These are phyloP conservation scores for Fusarium succisae DNA, from an alignment of 2,329 filamentous ascomycete species.

Conservation along the genomic window DNA sequence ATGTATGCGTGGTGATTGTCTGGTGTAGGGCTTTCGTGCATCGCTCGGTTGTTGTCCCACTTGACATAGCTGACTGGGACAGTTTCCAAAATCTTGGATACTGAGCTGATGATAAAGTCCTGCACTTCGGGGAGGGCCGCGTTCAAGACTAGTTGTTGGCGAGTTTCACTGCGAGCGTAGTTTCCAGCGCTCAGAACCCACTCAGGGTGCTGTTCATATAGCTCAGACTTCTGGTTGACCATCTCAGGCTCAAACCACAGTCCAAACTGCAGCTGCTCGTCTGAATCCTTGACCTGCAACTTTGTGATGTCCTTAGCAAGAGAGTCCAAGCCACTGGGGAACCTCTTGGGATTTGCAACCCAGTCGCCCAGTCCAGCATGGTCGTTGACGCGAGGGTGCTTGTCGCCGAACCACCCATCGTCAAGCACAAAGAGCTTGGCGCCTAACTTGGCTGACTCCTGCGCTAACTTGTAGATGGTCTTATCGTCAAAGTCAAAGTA, in stretches of 20 bases:
- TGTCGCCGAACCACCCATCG: conserved; percentile 71
- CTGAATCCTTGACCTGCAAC: conserved; percentile 57
- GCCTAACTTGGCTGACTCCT: conserved; percentile 66
- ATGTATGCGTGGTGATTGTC: conserved; percentile 68
- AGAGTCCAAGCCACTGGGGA: conserved; percentile 64
- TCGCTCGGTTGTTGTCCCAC: conserved; percentile 74
- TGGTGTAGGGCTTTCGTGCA: conserved; percentile 67
- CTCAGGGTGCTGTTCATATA: conserved; percentile 70
- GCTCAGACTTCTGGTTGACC: conserved; percentile 69
- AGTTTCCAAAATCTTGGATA: conserved; percentile 63
- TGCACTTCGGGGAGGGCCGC: conserved; percentile 69
- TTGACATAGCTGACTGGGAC: conserved; percentile 69
- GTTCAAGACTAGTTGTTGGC: conserved; percentile 70
- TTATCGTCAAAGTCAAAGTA: conserved; percentile 66
- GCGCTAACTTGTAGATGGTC: conserved; percentile 63
- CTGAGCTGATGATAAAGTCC: conserved; percentile 66
- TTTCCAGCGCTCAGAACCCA: conserved; percentile 68
- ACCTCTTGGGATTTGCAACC: conserved; percentile 65
- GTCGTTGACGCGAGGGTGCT: conserved; percentile 68
- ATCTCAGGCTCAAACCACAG: conserved; percentile 76
- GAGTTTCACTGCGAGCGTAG: conserved; percentile 64
- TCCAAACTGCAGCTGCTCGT: conserved; percentile 64
- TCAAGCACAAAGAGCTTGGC: conserved; percentile 72
- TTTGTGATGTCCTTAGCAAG: conserved; percentile 62
- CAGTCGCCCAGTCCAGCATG: conserved; percentile 70